Conservation (phyloP, 75 land plant genomes). For the Cupressus sempervirens region DNA sequence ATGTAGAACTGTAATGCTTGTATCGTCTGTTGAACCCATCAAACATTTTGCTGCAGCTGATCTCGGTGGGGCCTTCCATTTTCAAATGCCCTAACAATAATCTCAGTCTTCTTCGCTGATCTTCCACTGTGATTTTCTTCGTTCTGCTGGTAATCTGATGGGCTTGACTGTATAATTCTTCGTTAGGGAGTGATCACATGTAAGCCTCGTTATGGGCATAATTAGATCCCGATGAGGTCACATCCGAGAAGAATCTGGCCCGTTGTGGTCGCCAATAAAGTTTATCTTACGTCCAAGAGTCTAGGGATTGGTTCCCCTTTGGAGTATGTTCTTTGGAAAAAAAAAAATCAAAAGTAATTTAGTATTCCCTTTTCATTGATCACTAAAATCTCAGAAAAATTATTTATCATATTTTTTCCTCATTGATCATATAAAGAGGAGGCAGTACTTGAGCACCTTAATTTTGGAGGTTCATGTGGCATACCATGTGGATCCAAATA, state of each 20-base stretch:
- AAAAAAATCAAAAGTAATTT: too few species aligned
- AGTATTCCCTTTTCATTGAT: too few species aligned
- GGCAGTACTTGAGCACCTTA: too few species aligned
- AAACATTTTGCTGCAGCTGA: conserved; percentile 79
- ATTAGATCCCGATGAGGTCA: not conserved
- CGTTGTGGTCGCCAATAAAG: not conserved
- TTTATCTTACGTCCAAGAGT: too few species aligned
- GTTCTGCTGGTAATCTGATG: not conserved
- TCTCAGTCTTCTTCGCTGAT: not conserved
- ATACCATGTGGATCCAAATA: too few species aligned
- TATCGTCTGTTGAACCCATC: conserved; percentile 84
- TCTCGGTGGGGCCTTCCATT: conserved; percentile 61
- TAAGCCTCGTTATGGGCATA: not conserved
- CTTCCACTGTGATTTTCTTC: not conserved
- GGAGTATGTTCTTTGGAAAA: too few species aligned
- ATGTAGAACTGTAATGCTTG: conserved; percentile 75
- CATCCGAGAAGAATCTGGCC: not conserved
- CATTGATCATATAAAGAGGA: too few species aligned
- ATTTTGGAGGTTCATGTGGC: too few species aligned
- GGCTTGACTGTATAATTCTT: not conserved
- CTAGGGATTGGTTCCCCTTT: too few species aligned
- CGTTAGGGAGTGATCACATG: not conserved
- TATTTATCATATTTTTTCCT: too few species aligned
- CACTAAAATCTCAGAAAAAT: too few species aligned
- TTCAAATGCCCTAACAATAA: conserved; percentile 12